Conservation (phyloP, 2,329 filamentous ascomycete genomes). For the Pseudogymnoascus sp. region DNA sequence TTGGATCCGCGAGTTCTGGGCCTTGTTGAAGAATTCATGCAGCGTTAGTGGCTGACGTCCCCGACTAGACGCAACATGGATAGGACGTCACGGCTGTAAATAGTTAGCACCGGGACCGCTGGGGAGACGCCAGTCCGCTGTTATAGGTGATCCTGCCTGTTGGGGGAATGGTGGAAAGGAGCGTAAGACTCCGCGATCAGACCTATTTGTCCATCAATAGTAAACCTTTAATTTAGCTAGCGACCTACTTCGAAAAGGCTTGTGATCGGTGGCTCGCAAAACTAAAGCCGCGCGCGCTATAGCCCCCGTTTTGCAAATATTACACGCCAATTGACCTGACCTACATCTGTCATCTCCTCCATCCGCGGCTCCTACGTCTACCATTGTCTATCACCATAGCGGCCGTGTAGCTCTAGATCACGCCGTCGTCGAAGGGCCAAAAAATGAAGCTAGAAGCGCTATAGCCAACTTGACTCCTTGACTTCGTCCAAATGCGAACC, state of each 20-base stretch:
- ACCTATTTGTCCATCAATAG: neutral
- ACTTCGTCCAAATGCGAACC: neutral
- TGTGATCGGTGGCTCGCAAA: neutral
- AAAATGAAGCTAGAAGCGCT: no score
- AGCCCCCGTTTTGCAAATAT: neutral
- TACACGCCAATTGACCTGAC: neutral
- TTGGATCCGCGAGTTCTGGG: neutral
- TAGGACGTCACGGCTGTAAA: neutral
- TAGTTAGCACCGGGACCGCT: neutral
- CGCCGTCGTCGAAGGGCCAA: no score
- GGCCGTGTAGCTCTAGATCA: no score
- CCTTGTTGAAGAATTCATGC: neutral
- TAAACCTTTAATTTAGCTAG: neutral
- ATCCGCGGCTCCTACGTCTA: no score
- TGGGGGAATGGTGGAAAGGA: neutral
- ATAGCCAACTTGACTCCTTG: neutral
- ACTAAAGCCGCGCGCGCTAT: neutral
- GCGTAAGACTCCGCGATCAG: neutral
- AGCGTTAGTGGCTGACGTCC: neutral
- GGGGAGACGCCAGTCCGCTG: neutral
- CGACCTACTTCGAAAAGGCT: neutral
- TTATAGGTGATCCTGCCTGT: neutral
- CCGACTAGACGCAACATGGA: no score
- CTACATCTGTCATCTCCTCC: no score
- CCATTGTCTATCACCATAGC: no score